Base-by-base conservation (phyloP, 192 early-diverging fungal genomes). In the Phlyctochytrium bullatum region DNA sequence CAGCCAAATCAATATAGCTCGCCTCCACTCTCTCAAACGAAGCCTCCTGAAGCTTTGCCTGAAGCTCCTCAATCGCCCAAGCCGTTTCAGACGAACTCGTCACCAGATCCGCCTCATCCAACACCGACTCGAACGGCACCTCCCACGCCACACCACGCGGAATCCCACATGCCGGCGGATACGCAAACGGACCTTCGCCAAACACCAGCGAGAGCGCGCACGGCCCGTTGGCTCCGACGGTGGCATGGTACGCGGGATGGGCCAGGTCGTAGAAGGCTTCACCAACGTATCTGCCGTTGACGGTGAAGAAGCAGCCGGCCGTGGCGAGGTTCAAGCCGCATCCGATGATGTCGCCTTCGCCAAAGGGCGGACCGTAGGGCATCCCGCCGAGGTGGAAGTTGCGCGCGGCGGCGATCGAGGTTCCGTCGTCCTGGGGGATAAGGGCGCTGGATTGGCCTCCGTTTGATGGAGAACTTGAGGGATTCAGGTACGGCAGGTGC, bases 281-380 rank as follows among this genome's bases (percentile, higher is more conserved):
- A 17, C 68, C 68, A 10, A 62, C 25, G 34, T 52, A 34, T 17
- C 61, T 24, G 23, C 68, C 68, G 30, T 69, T 69, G 33, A 62
- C n/a, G 14, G 61, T 63, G 34, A 69, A 69, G 25, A 62, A 69
- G 23, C 61, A 30, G 29, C 54, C 52, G 12, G 29, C 10, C 60
- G 61, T 62, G 20, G 47, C 68, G 14, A 40, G 50, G 54, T 69
- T 60, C 23, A 69, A 27, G 29, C 68, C 68, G 28, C 68, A 69
- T 10, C 68, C 68, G 28, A 69, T 31, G 6, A 32, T 30, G 40
- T 69, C 68, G 4, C 68, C 68, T 34, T 61, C 16, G 30, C 61
- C 61, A 30, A 62, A 69, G 29, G 52, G 36, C 29, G 59, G 60
- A 1, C 34, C 61, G 50, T 62, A 69, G 6, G 68, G n/a, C 54